Percentiles rank a stretch among this genome's conserved stretches.
These are phyloP conservation scores for Scedosporium aurantiacum DNA, from an alignment of 2,329 filamentous ascomycete genomes.

Conservation along the genomic window DNA sequence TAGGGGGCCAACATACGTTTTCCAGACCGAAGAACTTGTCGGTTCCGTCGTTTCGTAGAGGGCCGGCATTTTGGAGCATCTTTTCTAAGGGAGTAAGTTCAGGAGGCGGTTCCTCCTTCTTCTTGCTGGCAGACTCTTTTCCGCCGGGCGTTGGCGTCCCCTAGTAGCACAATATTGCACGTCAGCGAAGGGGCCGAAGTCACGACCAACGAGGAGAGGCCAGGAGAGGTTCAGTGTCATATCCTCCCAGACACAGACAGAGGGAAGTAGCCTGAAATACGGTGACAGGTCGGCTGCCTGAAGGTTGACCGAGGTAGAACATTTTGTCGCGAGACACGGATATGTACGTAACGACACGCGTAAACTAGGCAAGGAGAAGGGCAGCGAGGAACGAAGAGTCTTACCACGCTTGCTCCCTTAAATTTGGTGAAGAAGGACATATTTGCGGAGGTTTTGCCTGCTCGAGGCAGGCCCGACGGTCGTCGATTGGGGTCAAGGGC, in stretches of 20 bases:
- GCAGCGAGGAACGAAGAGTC: constrained; percentile 19
- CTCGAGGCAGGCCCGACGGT: constrained; percentile 4
- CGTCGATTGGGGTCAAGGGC: not conserved
- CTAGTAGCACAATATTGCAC: not conserved
- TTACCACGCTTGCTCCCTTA: constrained; percentile 43
- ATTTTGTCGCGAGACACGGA: no score
- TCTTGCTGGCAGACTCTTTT: constrained; percentile 40
- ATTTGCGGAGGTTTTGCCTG: constrained; percentile 10
- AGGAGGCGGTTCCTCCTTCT: constrained; percentile 46
- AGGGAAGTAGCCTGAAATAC: no score
- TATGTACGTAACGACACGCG: no score
- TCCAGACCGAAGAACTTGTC: constrained; percentile 98
- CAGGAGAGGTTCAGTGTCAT: no score
- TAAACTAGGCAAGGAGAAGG: not conserved
- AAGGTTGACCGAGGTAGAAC: no score
- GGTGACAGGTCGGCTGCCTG: no score
- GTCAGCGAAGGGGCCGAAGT: no score
- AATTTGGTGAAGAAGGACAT: constrained; percentile 53
- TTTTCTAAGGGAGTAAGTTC: constrained; percentile 55
- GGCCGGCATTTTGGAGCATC: constrained; percentile 72
- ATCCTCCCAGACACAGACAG: no score
- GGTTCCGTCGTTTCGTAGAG: constrained; percentile 75
- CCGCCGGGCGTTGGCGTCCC: not conserved
- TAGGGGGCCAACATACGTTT: constrained; percentile 56
- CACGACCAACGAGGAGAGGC: no score